Evolutionary conservation across 257 asterid species (phyloP).

Genomic region (Solanum piurae): DNA sequence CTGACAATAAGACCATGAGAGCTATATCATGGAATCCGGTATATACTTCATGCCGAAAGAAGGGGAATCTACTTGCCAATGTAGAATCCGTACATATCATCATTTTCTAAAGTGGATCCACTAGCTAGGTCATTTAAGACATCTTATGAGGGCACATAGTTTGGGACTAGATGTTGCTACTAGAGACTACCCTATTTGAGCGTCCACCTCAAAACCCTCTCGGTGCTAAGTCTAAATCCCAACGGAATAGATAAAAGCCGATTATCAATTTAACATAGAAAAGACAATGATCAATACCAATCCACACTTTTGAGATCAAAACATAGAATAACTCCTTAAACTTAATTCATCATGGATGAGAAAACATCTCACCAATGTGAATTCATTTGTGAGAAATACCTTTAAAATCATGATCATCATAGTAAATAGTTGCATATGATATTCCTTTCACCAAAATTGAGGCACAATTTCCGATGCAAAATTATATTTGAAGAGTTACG

Average conservation of each 20-base stretch:
- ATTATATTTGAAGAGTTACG: neutral
- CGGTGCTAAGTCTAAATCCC: neutral
- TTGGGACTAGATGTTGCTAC: neutral
- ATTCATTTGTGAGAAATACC: neutral
- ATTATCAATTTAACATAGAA: too few species aligned
- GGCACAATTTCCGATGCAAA: neutral
- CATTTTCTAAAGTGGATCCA: too few species aligned
- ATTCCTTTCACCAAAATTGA: neutral
- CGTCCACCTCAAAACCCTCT: neutral
- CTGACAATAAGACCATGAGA: too few species aligned
- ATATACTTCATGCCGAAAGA: too few species aligned
- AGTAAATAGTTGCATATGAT: neutral
- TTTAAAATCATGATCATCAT: neutral
- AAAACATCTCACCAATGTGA: neutral
- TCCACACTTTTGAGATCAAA: neutral
- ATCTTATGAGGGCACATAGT: too few species aligned
- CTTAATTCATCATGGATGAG: neutral
- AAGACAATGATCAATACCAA: neutral
- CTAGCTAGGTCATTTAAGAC: too few species aligned
- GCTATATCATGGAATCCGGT: too few species aligned
- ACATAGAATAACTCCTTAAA: neutral
- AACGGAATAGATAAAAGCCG: neutral
- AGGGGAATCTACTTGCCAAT: too few species aligned
- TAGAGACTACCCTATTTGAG: neutral
- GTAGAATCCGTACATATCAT: too few species aligned